Percentiles rank a stretch among this genome's conserved stretches.
These are phyloP conservation scores for Trichoderma endophyticum DNA, from an alignment of 2,329 filamentous ascomycete genomes.

Conservation along the genomic window DNA sequence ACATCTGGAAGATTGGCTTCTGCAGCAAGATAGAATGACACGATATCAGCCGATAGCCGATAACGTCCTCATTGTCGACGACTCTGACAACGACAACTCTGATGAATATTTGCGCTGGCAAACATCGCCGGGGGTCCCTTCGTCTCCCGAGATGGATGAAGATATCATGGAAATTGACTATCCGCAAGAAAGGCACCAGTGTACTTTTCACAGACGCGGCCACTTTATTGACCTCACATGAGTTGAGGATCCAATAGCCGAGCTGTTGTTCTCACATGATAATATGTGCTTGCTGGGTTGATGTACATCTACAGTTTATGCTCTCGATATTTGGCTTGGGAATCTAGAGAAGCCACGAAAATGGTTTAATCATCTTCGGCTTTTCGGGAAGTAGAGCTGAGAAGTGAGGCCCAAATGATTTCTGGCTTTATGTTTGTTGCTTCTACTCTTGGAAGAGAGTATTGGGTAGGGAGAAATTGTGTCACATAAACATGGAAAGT, in stretches of 20 bases:
- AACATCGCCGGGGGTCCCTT: constrained; percentile 11
- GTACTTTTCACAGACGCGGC: neutral
- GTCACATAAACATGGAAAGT: too few species aligned
- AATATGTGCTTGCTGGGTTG: neutral
- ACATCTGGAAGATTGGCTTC: constrained; percentile 47
- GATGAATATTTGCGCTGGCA: constrained; percentile 17
- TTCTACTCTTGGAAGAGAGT: neutral
- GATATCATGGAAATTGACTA: neutral
- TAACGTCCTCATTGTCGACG: constrained; percentile 27
- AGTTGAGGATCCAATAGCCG: neutral
- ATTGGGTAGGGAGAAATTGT: neutral
- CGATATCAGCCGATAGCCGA: constrained; percentile 20
- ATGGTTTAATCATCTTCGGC: neutral
- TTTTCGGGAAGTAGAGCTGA: neutral
- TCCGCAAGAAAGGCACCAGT: neutral
- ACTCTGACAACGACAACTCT: constrained; percentile 26
- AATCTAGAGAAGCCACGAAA: neutral
- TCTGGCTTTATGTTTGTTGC: neutral
- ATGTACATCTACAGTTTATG: neutral
- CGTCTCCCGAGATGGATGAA: constrained; percentile 29
- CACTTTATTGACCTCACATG: constrained; percentile 1
- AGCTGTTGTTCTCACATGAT: too few species aligned
- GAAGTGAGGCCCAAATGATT: neutral
- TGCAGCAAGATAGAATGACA: constrained; percentile 40
- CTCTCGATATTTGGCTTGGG: neutral